Conservation (phyloP, 768 basidiomycete genomes). For the Rhizopogon roseolus region DNA sequence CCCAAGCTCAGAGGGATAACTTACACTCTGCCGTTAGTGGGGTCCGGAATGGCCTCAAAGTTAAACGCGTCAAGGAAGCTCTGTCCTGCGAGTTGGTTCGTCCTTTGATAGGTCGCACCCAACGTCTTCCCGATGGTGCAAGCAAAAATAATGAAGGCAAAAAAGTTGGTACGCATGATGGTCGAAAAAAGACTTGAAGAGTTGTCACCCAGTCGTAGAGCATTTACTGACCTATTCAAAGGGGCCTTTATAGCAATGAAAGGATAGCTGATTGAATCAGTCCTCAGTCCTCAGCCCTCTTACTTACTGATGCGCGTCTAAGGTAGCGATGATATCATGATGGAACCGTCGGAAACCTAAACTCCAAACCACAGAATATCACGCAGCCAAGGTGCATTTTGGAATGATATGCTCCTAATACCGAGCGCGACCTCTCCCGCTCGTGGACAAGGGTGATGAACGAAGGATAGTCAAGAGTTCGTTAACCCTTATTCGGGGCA, state of each 20-base stretch:
- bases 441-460: neutral
- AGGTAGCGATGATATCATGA: neutral
- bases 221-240: neutral
- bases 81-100: slow-evolving; percentile 40
- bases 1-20: slow-evolving; percentile 1
- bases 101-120: slow-evolving; percentile 41
- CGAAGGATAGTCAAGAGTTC: neutral
- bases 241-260: neutral
- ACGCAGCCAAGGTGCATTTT: neutral
- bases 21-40: slow-evolving; percentile 30
- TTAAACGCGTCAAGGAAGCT: slow-evolving; percentile 39
- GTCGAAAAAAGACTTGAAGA: neutral
- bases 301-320: neutral
- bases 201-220: neutral
- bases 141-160: neutral
- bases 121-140: slow-evolving; percentile 11
- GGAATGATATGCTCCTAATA: neutral
- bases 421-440: neutral
- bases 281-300: neutral
- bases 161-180: neutral
- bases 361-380: neutral
- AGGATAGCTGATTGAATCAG: neutral
- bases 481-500: too few species aligned
- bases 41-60: slow-evolving; percentile 22
- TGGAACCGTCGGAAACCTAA: neutral